Conservation (phyloP, 2,329 filamentous ascomycete genomes). For the Lachnellula hyalina region DNA sequence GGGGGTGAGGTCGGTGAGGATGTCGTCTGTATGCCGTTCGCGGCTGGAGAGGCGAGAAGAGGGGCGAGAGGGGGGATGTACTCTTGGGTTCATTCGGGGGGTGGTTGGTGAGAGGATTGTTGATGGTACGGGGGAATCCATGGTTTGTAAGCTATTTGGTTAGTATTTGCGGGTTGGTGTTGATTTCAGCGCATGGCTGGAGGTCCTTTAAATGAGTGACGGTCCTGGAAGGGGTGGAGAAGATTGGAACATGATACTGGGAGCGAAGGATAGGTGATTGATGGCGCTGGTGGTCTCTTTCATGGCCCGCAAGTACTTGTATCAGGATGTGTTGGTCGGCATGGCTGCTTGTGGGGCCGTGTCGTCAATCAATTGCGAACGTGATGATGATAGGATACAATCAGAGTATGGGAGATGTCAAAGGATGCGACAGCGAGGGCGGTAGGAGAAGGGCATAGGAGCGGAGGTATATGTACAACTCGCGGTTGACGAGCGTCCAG, state of each 20-base stretch:
- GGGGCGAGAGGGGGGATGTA: slow-evolving; percentile 17
- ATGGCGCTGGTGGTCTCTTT: slow-evolving; percentile 13
- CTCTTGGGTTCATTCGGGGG: slow-evolving; percentile 19
- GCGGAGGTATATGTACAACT: neutral
- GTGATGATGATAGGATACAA: neutral
- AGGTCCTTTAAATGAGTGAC: slow-evolving; percentile 6
- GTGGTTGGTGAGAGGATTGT: slow-evolving; percentile 14
- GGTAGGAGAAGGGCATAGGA: neutral
- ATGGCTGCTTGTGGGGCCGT: neutral
- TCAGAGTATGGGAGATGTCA: slow-evolving; percentile 3
- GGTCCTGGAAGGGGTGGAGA: neutral
- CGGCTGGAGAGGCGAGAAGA: slow-evolving; percentile 23
- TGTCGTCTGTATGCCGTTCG: slow-evolving; percentile 42
- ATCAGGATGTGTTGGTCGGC: neutral
- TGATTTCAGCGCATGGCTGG: slow-evolving; percentile 17
- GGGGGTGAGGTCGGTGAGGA: slow-evolving; percentile 57
- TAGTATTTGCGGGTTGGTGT: slow-evolving; percentile 14
- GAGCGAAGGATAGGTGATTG: slow-evolving; percentile 8
- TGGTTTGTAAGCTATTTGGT: slow-evolving; percentile 13
- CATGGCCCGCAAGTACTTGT: slow-evolving; percentile 2
- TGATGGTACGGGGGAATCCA: slow-evolving; percentile 17
- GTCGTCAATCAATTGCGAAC: slow-evolving; percentile 4
- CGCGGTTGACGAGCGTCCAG: slow-evolving; percentile 6
- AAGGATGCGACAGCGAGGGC: slow-evolving; percentile 1
- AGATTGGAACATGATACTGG: slow-evolving; percentile 16